Conservation (phyloP, 2,329 filamentous ascomycete genomes). For the Cladosporium sp. region DNA sequence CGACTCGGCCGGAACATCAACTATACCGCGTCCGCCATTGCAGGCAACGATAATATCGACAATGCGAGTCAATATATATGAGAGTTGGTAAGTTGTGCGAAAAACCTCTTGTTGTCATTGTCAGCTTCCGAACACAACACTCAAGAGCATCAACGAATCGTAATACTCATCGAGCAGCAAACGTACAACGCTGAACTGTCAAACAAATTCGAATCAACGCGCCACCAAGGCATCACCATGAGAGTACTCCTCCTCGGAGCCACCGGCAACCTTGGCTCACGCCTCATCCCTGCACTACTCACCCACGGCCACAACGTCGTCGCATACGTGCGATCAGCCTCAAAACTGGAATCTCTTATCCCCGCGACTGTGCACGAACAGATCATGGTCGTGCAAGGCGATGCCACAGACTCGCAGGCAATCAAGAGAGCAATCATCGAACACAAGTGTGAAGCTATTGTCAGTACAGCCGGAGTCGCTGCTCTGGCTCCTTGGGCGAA, state of each 20-base stretch:
- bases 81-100: not conserved
- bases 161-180: not conserved
- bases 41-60: not conserved
- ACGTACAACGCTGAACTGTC: not conserved
- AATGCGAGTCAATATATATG: not conserved
- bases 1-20: constrained; percentile 1
- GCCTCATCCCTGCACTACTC: constrained; percentile 31
- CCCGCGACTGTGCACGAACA: constrained; percentile 35
- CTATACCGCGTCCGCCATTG: not conserved
- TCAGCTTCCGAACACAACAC: not conserved
- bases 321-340: constrained; percentile 42
- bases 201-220: not conserved
- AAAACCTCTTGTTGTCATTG: not conserved
- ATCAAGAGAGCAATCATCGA: constrained; percentile 42
- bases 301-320: constrained; percentile 41
- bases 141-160: not conserved
- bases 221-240: constrained; percentile 13
- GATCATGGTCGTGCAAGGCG: constrained; percentile 40
- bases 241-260: constrained; percentile 25
- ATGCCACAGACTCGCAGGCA: constrained; percentile 38
- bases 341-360: constrained; percentile 41
- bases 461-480: constrained; percentile 44
- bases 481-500: constrained; percentile 42
- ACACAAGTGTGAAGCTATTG: constrained; percentile 41
- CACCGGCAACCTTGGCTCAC: constrained; percentile 25